Evolutionary conservation across 176 grass and related monocot genomes (phyloP), one percentile per base, ranked within the genome.

Genomic region (Hordeum marinum): DNA sequence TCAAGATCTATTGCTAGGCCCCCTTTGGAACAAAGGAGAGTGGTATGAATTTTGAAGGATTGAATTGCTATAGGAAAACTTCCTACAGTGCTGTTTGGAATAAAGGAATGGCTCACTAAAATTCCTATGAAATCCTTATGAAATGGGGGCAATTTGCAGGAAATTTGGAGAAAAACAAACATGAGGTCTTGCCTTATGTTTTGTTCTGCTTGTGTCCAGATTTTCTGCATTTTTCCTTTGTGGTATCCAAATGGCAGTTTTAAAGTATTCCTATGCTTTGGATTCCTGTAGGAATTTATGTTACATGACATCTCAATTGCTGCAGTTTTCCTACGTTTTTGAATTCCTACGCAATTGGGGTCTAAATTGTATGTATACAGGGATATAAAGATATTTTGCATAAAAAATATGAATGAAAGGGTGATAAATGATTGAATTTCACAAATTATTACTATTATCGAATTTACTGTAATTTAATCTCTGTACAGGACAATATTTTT

Each of bases 351-450:
- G 17, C 20, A 20, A 57, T 21, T 57, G 52, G 52, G 52, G 18
- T 17, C 20, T 48, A 72, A 82, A 88, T 34, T 72, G 5, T 84
- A 41, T 13, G 21, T 48, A 64, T 65, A 42, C 45, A 20, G 39
- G 72, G 32, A 72, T 48, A 17, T 76, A 23, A 50, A 77, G 10
- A 74, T 48, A 69, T 1, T 35, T 78, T 80, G 50, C 9, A 24
- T 26, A 77, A 34, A 29, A 84, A 41, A 24, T 76, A 32, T 71
- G 58, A 67, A 52, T 65, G 74, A 57, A 9, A 9, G 5, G 20
- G 42, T 43, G 54, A 61, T 40, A 70, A 82, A 58, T 31, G 68
- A 48, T 85, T 15, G 26, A 48, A 61, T 68, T 85, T 46, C 17
- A 15, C 48, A 80, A 37, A 55, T 77, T 61, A 12, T 27, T 4